Evolutionary conservation across 345 rosid species (phyloP), one percentile per base, ranked within the genome.

Genomic region (Brassica incana): DNA sequence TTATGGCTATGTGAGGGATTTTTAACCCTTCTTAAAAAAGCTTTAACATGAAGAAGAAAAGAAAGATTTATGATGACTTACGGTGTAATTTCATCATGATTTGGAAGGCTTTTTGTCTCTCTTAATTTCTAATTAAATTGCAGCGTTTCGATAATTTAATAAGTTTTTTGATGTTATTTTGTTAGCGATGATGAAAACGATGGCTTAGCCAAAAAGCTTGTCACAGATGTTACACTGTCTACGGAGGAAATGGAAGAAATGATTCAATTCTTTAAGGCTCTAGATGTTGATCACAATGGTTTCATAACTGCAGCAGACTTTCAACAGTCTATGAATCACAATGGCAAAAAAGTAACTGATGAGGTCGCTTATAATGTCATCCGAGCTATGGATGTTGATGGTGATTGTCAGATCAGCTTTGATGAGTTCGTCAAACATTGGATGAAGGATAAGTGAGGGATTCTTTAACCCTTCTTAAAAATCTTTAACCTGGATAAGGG

Each of bases 311-410:
- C 89, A 5, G 87, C 87, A 0, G 89, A 86, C 81, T 82, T 83
- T 38, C 86, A 85, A 45, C 6, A 85, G 62, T 85, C 85, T 69
- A 86, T 85, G 86, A 86, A 87, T 0, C 81, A 85, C 58, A 86
- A 81, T 1, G 89, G 89, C 0, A 82, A 86, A 82, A 85, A 85
- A 77, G 84, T 86, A n/a, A 83, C 89, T 0, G 87, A 86, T 72
- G 86, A 86, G 73, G 87, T 79, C 67, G 87, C 85, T n/a, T 85
- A 77, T 65, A 86, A 85, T 78, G 81, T 86, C 87, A 85, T 86
- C 64, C 65, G 86, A 67, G 83, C 77, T 25, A 86, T 85, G 0
- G 87, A 86, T 81, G 86, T 83, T 33, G 89, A 86, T 61, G 89
- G 89, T 0, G 89, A 86, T 81, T 87, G 89, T 27, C 89, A 79